Evolutionary conservation across 179 eudicot species (phyloP), one percentile per base, ranked within the genome.

Genomic region (Spinacia oleracea): DNA sequence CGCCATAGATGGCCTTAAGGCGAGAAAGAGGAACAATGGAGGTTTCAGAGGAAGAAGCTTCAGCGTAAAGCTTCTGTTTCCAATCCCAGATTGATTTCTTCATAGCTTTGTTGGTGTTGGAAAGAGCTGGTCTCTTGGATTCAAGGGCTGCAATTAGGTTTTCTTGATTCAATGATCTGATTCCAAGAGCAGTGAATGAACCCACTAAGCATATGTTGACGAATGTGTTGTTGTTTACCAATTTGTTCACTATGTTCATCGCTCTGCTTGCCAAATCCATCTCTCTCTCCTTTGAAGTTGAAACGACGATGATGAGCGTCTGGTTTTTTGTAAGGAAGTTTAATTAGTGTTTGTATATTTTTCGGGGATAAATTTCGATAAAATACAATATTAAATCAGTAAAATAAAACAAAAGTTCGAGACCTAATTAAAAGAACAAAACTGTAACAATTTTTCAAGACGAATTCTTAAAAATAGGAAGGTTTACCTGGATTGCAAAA

Each of bases 1-100:
- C 98, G 75, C 98, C 98, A 48, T 88, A 93, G 75, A 93, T 90
- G 62, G 88, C 70, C 76, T 90, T 85, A 77, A 93, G 86, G 43
- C 84, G 88, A 73, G 90, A 77, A 27, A 90, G 93, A 27, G 98
- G 89, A 75, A 93, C 89, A 21, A 80, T 82, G 73, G 90, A 85
- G 0, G 86, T 78, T 1, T 80, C 85, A 34, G 87, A 72, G 1
- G 90, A 81, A 21, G 89, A 81, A n/a, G 91, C 92, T 34, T 90
- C 89, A 9, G 88, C 82, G 35, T 81, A 92, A 46, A 93, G 96
- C 67, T 87, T 87, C 62, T 93, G 98, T 77, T 93, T 93, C 87
- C 89, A 93, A 53, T 89, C 88, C 98, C 98, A 93, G 10, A 93
- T 73, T 11, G 88, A 74, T 59, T 85, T 89, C 76, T 87, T 88